Evolutionary conservation across 2,329 filamentous ascomycete species (phyloP), one percentile per base, ranked within the genome.

Genomic region (Fusarium kyushuense): DNA sequence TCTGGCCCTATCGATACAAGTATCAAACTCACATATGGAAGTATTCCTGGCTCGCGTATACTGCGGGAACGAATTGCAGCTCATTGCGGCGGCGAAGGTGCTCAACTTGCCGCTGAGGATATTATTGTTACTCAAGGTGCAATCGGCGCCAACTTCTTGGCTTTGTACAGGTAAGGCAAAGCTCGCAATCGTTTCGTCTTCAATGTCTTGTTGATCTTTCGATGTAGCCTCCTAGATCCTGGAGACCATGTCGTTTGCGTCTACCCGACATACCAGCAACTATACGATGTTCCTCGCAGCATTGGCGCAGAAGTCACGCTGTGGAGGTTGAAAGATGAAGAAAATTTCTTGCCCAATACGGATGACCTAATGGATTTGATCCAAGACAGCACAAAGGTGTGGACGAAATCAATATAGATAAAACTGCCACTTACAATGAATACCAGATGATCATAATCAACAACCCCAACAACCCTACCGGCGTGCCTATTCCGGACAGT

Each of bases 241-340:
- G 91, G 89, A 1, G 92, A 97, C 75, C 93, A 97, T 83, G 91
- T 95, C 46, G 86, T 97, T 60, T 96, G 92, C 74, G 91, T 96
- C 59, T 92, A 94, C 75, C 93, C 94, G 14, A 95, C 92, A 1
- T 96, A 96, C 73, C 92, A 96, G 76, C 92, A 96, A 72, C 84
- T 97, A 2, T 96, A 95, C 75, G 83, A 88, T 12, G 87, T 96
- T 1, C 92, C 93, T 0, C 83, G 84, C 69, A 90, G 89, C 36
- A 80, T 96, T 7, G 93, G 93, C 0, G 92, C 92, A 1, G 87
- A 92, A 60, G 91, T 96, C 17, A 89, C 89, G 41, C 77, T 95
- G 13, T 97, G 93, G 93, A 88, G 87, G 75, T 83, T 93, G 11
- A 85, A 84, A 48, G 83, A 86, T 38, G 82, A 88, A 23, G 85